A percentile compares a stretch with the other conserved stretches of the same genome.
Evolutionary conservation across 2,329 filamentous ascomycete genomes (phyloP).

Genomic region (Sarocladium oryzae): DNA sequence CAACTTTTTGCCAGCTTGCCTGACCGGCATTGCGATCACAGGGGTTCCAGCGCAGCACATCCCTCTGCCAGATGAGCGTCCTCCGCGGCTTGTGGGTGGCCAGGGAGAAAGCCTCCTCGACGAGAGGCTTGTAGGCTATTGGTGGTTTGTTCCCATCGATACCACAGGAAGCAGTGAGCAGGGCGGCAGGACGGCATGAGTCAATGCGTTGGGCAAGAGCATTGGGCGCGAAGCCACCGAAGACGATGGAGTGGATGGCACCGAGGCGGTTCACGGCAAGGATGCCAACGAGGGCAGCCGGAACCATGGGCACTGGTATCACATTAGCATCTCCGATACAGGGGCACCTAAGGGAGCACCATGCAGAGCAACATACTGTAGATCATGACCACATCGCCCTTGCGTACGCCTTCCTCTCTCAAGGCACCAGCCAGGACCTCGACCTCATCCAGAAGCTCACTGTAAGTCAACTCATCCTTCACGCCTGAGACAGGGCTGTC

Average conservation of each 20-base stretch:
- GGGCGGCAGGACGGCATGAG: conserved; percentile 64
- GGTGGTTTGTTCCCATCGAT: conserved; percentile 82
- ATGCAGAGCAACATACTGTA: conserved; percentile 78
- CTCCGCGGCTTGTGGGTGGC: conserved; percentile 65
- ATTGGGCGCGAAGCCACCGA: conserved; percentile 79
- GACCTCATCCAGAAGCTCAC: conserved; percentile 69
- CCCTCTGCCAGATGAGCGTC: conserved; percentile 78
- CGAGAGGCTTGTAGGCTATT: conserved; percentile 68
- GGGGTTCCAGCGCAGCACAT: conserved; percentile 67
- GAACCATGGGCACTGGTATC: conserved; percentile 82
- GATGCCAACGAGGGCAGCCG: conserved; percentile 78
- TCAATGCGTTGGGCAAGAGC: conserved; percentile 87
- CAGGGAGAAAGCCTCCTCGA: conserved; percentile 64
- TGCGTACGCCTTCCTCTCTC: conserved; percentile 72
- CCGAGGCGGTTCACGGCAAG: conserved; percentile 76
- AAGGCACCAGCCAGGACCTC: conserved; percentile 76
- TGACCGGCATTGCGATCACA: conserved; percentile 62
- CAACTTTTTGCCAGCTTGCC: conserved; percentile 71
- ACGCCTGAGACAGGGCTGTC: conserved; percentile 76
- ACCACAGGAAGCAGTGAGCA: conserved; percentile 87
- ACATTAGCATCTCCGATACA: not conserved
- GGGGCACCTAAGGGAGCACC: too few species aligned
- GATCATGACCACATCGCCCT: conserved; percentile 80
- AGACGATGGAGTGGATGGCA: conserved; percentile 86
- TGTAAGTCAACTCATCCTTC: conserved; percentile 70